Percentiles rank a stretch among this genome's conserved stretches.
These are phyloP conservation scores for Yamadazyma phyllophila DNA, from an alignment of 805 yeast genomes.

Conservation along the genomic window DNA sequence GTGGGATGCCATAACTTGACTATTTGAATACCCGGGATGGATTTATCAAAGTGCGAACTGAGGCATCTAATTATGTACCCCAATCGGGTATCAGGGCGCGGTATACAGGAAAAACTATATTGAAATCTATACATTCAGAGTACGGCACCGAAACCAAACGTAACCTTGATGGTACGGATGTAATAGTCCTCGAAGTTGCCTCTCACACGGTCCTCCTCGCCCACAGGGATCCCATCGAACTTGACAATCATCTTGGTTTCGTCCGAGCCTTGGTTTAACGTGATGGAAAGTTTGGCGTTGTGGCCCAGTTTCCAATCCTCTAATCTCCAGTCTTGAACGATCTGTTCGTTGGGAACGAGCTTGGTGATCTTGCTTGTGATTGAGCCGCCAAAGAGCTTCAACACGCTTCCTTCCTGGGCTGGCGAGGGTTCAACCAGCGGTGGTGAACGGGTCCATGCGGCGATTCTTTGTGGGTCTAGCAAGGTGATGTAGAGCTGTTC, in stretches of 20 bases:
- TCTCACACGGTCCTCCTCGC: slow-evolving; percentile 87
- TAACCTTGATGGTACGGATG: slow-evolving; percentile 80
- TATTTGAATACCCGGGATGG: too few species aligned
- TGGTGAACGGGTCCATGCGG: slow-evolving; percentile 87
- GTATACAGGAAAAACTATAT: not conserved
- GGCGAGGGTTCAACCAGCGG: slow-evolving; percentile 50
- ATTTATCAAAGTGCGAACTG: not conserved
- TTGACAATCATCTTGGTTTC: slow-evolving; percentile 79
- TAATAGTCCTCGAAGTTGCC: slow-evolving; percentile 87
- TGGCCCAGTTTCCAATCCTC: slow-evolving; percentile 87
- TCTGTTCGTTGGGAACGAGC: slow-evolving; percentile 54
- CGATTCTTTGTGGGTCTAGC: slow-evolving; percentile 70
- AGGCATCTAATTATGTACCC: not conserved
- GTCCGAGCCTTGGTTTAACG: slow-evolving; percentile 71
- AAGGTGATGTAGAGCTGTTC: slow-evolving; percentile 80
- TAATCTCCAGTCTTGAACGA: slow-evolving; percentile 83
- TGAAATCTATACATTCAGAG: slow-evolving; percentile 37
- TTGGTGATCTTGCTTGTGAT: slow-evolving; percentile 67
- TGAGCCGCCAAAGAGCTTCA: slow-evolving; percentile 82
- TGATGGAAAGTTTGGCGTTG: slow-evolving; percentile 64
- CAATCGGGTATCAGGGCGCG: too few species aligned
- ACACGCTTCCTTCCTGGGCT: slow-evolving; percentile 59
- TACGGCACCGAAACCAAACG: slow-evolving; percentile 96
- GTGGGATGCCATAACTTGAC: too few species aligned
- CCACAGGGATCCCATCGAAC: slow-evolving; percentile 90